Base-by-base conservation (phyloP, 176 grass and related monocot genomes). In the Dendrocalamus sinicus region DNA sequence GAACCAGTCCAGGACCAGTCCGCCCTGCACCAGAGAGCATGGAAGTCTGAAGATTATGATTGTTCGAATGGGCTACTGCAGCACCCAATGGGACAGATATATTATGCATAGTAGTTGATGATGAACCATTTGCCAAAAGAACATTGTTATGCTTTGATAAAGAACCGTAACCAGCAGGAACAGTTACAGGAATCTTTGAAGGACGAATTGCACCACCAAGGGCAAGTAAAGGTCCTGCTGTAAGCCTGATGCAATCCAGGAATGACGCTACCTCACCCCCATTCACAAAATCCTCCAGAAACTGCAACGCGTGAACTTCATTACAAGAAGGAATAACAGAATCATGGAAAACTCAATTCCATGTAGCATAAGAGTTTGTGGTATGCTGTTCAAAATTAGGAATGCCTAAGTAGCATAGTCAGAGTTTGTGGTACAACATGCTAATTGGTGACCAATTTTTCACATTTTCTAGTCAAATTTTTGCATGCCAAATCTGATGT, bases 261-360 rank as follows among this genome's bases (percentile, higher is more conserved):
- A 98, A 95, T 46, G 93, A 93, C 64, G 93, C 83, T 73, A 98
- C 83, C 84, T 98, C 95, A 64, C 90, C 91, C 64, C 84, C 90
- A 77, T 98, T 98, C 58, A 98, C 90, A 60, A 98, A 98, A 86
- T 95, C 95, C 75, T 98, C 95, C 77, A 95, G 59, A 75, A 98
- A 93, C 95, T 98, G 89, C 89, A 95, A 83, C 58, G 83, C 37
- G 22, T 54, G 22, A 88, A 77, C 53, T 2, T 60, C 67, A 62
- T 81, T 72, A 84, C 60, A 63, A 23, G 45, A 24, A 78, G 24
- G 64, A 69, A 46, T 32, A 40, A 44, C n/a, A 84, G 44, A 62
- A n/a, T 45, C 61, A 23, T 76, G 78, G 12, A 77, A 79, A 30
- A 16, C 64, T 45, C 12, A 67, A 44, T 45, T 67, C 60, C 28